Evolutionary conservation across 2,329 filamentous ascomycete genomes (phyloP).

Genomic region (Penicillium sp.): DNA sequence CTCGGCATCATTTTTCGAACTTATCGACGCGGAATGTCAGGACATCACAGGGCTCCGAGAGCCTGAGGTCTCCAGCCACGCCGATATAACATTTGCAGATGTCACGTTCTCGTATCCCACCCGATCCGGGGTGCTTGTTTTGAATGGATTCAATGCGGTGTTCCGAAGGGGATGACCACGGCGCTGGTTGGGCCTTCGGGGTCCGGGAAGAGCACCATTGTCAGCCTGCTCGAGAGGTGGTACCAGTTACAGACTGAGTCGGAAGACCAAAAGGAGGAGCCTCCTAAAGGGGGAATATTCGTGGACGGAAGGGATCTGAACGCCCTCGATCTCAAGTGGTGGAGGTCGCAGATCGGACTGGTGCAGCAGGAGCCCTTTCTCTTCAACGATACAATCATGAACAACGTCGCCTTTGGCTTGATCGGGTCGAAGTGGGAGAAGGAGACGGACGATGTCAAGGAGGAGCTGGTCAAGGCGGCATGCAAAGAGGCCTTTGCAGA

Average conservation of each 20-base stretch:
- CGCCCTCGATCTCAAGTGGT: conserved; percentile 52
- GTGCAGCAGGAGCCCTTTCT: conserved; percentile 65
- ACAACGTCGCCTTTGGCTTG: conserved; percentile 59
- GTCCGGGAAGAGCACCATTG: conserved; percentile 45
- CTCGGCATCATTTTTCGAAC: conserved; percentile 29
- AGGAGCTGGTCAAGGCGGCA: conserved; percentile 54
- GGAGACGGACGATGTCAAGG: conserved; percentile 34
- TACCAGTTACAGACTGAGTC: conserved; percentile 28
- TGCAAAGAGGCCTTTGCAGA: conserved; percentile 64
- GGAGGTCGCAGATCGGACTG: conserved; percentile 55
- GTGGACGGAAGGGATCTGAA: conserved; percentile 51
- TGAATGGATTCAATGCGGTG: not conserved
- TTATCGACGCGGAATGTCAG: conserved; percentile 27
- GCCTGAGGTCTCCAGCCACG: not conserved
- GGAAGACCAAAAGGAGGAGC: conserved; percentile 1
- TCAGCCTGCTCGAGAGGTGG: conserved; percentile 42
- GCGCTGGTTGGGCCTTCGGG: conserved; percentile 46
- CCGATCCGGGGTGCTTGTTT: not conserved
- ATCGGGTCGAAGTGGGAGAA: conserved; percentile 35
- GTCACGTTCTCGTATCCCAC: not conserved
- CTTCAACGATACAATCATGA: conserved; percentile 61
- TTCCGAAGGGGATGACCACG: conserved; percentile 28
- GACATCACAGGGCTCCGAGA: not conserved
- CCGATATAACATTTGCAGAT: not conserved
- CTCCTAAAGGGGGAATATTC: conserved; percentile 45